Evolutionary conservation across 768 basidiomycete genomes (phyloP).

Genomic region (Lentinula guzmanii): DNA sequence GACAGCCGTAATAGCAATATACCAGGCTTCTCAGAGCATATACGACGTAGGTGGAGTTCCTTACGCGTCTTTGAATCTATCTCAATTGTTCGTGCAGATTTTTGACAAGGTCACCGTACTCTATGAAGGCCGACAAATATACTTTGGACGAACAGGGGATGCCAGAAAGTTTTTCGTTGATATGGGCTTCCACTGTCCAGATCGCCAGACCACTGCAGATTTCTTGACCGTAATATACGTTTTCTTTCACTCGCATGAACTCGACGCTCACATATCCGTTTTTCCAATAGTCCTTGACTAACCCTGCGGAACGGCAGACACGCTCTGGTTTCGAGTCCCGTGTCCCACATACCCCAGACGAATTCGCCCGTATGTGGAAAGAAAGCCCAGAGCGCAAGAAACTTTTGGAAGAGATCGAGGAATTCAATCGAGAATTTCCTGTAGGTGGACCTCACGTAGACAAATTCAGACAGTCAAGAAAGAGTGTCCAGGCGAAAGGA

Average conservation of each 20-base stretch:
- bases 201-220: conserved; percentile 41
- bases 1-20: conserved; percentile 38
- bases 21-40: conserved; percentile 33
- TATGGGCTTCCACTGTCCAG: conserved; percentile 39
- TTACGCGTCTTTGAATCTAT: background rate
- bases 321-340: conserved; percentile 25
- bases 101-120: conserved; percentile 43
- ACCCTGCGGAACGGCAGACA: conserved; percentile 28
- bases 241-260: background rate
- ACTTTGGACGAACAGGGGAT: conserved; percentile 32
- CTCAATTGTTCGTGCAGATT: conserved; percentile 11
- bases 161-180: conserved; percentile 38
- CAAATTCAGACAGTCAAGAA: conserved; percentile 23
- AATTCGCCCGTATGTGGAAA: conserved; percentile 33
- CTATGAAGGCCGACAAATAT: conserved; percentile 43
- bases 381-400: conserved; percentile 25
- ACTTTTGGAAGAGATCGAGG: conserved; percentile 20
- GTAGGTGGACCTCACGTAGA: conserved; percentile 19
- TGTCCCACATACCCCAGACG: conserved; percentile 35
- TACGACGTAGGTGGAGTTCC: conserved; percentile 25
- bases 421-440: conserved; percentile 23
- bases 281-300: conserved; percentile 21
- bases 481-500: conserved; percentile 30
- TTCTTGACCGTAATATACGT: conserved; percentile 26
- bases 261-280: background rate